Evolutionary conservation across 805 yeast species (phyloP), one percentile per base, ranked within the genome.

Genomic region (Saccharomycopsis fibuligera): DNA sequence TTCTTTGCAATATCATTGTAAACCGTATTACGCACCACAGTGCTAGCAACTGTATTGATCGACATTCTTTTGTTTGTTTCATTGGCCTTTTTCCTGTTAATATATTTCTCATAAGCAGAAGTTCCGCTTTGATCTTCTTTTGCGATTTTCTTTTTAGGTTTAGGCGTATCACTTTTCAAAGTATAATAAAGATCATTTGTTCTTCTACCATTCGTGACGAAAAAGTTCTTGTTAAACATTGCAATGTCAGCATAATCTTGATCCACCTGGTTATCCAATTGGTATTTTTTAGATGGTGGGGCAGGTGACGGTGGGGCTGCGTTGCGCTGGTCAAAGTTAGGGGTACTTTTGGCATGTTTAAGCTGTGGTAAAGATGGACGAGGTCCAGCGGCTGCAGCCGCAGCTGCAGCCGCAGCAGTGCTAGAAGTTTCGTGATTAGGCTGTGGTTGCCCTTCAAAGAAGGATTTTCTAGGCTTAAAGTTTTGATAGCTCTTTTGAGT

Each of bases 241-340:
- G 49, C 47, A 35, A 52, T 30, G 31, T 52, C 55, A 12, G 55
- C 55, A 29, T 45, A 49, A n/a, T 52, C 54, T 41, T 52, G 54
- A 37, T 49, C 54, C 40, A 52, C 45, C 23, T 49, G 55, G 22
- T 35, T 38, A 23, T 43, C 47, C 25, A 52, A 36, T 31, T 41
- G 53, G 29, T 33, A 44, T 29, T 35, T 41, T 23, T 31, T 16
- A 5, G n/a, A 14, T 25, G 12, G 27, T n/a, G n/a, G n/a, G n/a
- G n/a, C n/a, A n/a, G n/a, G n/a, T n/a, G n/a, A n/a, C n/a, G n/a
- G n/a, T n/a, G n/a, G n/a, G n/a, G n/a, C n/a, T n/a, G n/a, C n/a
- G n/a, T n/a, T n/a, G n/a, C n/a, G n/a, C n/a, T n/a, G n/a, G 24
- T 27, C 35, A 35, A 5, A 33, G 21, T 8, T 33, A 22, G 19